phyloP scores from a whole-genome alignment of 495 filamentous ascomycete species.

The Neohortaea acidophila region DNA sequence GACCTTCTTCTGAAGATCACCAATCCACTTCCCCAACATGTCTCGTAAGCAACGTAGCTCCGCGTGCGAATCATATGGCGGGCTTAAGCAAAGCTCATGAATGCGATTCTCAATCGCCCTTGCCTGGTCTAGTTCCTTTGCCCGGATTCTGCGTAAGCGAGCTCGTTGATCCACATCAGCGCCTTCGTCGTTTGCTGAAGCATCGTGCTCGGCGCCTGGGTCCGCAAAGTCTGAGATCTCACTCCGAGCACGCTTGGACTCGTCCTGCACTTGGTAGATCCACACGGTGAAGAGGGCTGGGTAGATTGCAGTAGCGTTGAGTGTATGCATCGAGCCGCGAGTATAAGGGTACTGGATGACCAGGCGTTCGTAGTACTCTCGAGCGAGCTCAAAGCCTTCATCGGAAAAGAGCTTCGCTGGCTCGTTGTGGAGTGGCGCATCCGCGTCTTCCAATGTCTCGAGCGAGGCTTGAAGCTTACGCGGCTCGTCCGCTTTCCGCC shows the following conservation, averaged over 20 bases:
- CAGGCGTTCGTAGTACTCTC: constrained; percentile 49
- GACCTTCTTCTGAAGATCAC: constrained; percentile 46
- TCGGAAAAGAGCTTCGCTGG: constrained; percentile 27
- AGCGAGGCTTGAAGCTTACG: no score
- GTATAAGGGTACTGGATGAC: constrained; percentile 49
- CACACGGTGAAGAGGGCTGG: constrained; percentile 53
- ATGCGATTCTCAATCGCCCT: constrained; percentile 45
- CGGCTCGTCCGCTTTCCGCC: constrained; percentile 10
- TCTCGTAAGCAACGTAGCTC: constrained; percentile 46
- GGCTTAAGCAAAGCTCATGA: constrained; percentile 45
- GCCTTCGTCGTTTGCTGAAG: neutral
- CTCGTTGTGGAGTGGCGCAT: constrained; percentile 4
- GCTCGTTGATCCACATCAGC: neutral
- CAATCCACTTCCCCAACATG: constrained; percentile 54
- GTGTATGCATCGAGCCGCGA: constrained; percentile 2
- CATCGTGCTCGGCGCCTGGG: neutral
- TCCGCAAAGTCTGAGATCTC: neutral
- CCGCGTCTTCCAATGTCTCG: neutral
- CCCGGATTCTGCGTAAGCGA: constrained; percentile 9
- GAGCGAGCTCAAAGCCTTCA: constrained; percentile 41
- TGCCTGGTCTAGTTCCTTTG: constrained; percentile 30
- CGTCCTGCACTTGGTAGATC: constrained; percentile 44
- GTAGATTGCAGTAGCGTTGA: constrained; percentile 44
- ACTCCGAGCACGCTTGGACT: constrained; percentile 20
- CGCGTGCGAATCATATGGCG: constrained; percentile 45